Evolutionary conservation across 2,329 filamentous ascomycete genomes (phyloP).

Genomic region (Teratosphaeriaceae sp.): DNA sequence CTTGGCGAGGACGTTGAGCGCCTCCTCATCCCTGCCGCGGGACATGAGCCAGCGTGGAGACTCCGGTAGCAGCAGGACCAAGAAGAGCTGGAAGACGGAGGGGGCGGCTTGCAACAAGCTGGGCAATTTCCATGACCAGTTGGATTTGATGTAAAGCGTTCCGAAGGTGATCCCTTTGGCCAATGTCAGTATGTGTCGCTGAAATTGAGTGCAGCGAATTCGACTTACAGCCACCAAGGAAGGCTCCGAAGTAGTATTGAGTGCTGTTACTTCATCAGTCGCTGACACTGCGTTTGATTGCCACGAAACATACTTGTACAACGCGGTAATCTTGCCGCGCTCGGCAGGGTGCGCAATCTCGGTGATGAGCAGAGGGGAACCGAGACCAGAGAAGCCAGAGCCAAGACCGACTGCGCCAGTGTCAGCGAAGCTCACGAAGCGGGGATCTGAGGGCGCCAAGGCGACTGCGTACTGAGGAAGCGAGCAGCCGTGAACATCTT

Average conservation of each 20-base stretch:
- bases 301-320: conserved; percentile 43
- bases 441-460: too few relatives aligned
- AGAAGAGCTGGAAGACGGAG: conserved; percentile 3
- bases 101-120: conserved; percentile 13
- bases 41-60: neutral
- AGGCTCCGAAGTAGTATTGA: conserved; percentile 28
- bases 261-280: conserved; percentile 49
- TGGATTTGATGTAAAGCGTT: conserved; percentile 12
- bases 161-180: conserved; percentile 15
- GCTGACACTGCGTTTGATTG: conserved; percentile 41
- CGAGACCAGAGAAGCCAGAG: neutral
- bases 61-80: neutral
- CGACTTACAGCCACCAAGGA: conserved; percentile 12
- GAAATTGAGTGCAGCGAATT: too few relatives aligned
- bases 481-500: conserved; percentile 12
- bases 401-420: neutral
- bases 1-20: neutral
- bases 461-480: conserved; percentile 7
- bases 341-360: conserved; percentile 4
- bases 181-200: too few relatives aligned
- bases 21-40: neutral
- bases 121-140: conserved; percentile 17
- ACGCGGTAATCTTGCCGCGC: conserved; percentile 11
- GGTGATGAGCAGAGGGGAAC: conserved; percentile 1
- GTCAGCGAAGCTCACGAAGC: neutral